phyloP scores from a whole-genome alignment of 768 basidiomycete species.

The Inosperma sp. region DNA sequence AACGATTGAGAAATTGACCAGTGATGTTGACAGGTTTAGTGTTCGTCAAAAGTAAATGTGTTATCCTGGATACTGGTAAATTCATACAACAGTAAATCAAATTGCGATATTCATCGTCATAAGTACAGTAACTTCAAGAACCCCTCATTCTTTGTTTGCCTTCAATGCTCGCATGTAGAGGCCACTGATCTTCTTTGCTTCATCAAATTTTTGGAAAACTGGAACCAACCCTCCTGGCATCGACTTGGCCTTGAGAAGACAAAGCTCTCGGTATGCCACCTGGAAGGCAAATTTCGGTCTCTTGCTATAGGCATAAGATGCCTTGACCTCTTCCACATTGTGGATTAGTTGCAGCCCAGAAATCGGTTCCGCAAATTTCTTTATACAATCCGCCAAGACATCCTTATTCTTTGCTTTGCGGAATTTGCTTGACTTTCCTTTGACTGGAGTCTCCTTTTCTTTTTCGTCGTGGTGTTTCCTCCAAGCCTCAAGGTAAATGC shows the following conservation, averaged over 20 bases:
- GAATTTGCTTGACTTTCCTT: constrained; percentile 13
- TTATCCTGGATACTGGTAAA: too few species aligned
- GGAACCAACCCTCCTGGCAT: constrained; percentile 33
- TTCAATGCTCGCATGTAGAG: too few species aligned
- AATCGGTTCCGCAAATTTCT: constrained; percentile 28
- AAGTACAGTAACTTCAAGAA: too few species aligned
- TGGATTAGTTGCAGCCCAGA: constrained; percentile 22
- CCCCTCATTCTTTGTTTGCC: too few species aligned
- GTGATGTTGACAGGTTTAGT: too few species aligned
- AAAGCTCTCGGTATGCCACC: constrained; percentile 51
- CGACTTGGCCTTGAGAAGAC: constrained; percentile 50
- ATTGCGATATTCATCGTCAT: too few species aligned
- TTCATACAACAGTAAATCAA: too few species aligned
- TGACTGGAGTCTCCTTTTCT: constrained; percentile 1
- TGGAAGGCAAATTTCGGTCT: constrained; percentile 41
- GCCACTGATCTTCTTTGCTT: constrained; percentile 36
- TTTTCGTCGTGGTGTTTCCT: constrained; percentile 3
- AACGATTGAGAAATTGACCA: too few species aligned
- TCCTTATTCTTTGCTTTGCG: constrained; percentile 24
- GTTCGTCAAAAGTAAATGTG: too few species aligned
- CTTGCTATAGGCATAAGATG: constrained; percentile 48
- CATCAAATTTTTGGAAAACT: constrained; percentile 34
- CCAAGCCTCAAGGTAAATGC: constrained; percentile 17
- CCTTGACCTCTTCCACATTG: constrained; percentile 45
- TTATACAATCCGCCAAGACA: constrained; percentile 22